Conservation (phyloP, 192 early-diverging fungal species). For the Backusella tuberculispora region DNA sequence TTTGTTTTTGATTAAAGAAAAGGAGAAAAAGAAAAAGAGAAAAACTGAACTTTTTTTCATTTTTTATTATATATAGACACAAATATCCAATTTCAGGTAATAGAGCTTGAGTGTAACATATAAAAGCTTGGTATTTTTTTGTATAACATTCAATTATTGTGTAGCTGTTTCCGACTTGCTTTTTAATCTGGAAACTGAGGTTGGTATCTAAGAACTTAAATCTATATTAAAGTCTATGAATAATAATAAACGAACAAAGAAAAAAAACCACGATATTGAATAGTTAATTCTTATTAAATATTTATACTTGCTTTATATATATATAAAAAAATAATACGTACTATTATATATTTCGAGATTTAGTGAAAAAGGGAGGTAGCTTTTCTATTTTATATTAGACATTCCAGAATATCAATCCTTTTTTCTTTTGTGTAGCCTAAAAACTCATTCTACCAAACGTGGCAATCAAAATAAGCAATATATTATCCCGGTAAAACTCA, state of each 20-base stretch:
- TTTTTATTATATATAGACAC: neutral
- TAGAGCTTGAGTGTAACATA: neutral
- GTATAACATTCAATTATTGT: neutral
- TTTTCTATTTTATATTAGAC: neutral
- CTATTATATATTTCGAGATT: no score
- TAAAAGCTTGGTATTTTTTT: conserved; percentile 11
- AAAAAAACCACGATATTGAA: no score
- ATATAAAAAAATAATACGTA: no score
- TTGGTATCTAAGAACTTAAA: no score
- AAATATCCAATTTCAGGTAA: no score
- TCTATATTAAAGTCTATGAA: no score
- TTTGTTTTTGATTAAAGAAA: neutral
- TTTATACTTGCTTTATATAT: no score
- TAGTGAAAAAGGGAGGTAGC: neutral
- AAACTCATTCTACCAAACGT: neutral
- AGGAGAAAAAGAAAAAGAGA: neutral
- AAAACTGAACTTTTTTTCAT: neutral
- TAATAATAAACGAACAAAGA: no score
- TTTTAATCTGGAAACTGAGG: no score
- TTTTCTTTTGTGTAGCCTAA: neutral
- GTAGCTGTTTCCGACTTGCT: no score
- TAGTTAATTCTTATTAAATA: no score
- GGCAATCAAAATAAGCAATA: neutral
- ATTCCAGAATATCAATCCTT: no score
- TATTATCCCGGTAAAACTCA: neutral